phyloP scores from a whole-genome alignment of 176 grass and related monocot genomes.

The Puccinellia tenuiflora region DNA sequence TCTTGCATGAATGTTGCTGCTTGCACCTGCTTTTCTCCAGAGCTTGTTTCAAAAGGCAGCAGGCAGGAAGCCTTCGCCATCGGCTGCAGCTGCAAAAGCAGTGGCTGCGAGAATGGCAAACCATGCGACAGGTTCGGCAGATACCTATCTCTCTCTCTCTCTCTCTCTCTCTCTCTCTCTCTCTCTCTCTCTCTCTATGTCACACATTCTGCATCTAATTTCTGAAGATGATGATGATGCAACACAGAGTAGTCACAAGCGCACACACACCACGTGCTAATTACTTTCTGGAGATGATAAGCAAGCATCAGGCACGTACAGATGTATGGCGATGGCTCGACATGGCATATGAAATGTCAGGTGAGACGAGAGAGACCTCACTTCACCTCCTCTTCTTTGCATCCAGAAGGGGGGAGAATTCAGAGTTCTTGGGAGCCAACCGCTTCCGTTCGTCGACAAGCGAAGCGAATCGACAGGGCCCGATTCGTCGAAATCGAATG shows the following conservation, averaged over 20 bases:
- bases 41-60: constrained; percentile 6
- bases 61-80: constrained; percentile 7
- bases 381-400: background rate
- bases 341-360: background rate
- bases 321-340: background rate
- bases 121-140: constrained; percentile 11
- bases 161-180: background rate
- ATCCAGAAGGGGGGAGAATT: background rate
- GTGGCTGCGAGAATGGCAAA: background rate
- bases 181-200: background rate
- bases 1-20: constrained; percentile 16
- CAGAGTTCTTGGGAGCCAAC: background rate
- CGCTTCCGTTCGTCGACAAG: background rate
- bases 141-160: background rate
- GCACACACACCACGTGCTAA: background rate
- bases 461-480: background rate
- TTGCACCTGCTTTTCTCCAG: background rate
- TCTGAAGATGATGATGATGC: background rate
- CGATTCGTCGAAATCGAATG: constrained; percentile 2
- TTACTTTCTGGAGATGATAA: background rate
- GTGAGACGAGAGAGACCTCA: background rate
- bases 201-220: background rate
- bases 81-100: background rate
- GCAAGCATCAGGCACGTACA: background rate
- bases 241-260: background rate